Base-by-base conservation (phyloP, 345 rosid genomes). In the Lepidium aucheri region DNA sequence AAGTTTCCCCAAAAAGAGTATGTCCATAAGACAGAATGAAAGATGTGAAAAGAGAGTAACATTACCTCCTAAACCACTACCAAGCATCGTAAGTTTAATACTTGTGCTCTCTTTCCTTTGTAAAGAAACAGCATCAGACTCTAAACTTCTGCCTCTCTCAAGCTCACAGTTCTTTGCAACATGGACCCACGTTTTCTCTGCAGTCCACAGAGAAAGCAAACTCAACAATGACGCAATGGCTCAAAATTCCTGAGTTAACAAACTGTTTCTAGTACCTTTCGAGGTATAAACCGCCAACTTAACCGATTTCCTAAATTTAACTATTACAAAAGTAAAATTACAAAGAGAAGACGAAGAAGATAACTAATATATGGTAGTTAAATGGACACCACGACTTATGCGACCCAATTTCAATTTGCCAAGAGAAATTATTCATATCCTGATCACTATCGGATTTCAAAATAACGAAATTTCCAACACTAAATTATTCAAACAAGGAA, bases 61-160 rank as follows among this genome's bases (percentile, higher is more conserved):
- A 24, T 9, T 67, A 74, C 77, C 77, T 67, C 77, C 77, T 30
- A 74, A 67, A 46, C 68, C 73, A 61, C 53, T 46, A 60, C 53
- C 39, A 22, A 74, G 11, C 68, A 67, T 44, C 2, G 53, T 1
- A 61, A 74, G 69, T 28, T 67, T 66, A 8, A 36, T 14, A 38
- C 77, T 60, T 60, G 7, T 14, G 17, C 7, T 47, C 46, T 53
- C 68, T 67, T 53, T 67, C 26, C 5, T 53, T 46, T 30, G 45
- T 32, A 60, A 39, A 30, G 64, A 67, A 40, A 61, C 60, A 39
- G 20, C 9, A 60, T 61, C 63, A 61, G 45, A 53, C 51, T 32
- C 17, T 53, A 44, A 67, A 13, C 52, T 13, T 53, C 3, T 44
- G 34, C 24, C 20, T 60, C 45, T 67, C 63, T 45, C 10, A 61